These are phyloP conservation scores for Melanogaster broomeanus DNA, from an alignment of 768 basidiomycete species.

Conservation along the genomic window DNA sequence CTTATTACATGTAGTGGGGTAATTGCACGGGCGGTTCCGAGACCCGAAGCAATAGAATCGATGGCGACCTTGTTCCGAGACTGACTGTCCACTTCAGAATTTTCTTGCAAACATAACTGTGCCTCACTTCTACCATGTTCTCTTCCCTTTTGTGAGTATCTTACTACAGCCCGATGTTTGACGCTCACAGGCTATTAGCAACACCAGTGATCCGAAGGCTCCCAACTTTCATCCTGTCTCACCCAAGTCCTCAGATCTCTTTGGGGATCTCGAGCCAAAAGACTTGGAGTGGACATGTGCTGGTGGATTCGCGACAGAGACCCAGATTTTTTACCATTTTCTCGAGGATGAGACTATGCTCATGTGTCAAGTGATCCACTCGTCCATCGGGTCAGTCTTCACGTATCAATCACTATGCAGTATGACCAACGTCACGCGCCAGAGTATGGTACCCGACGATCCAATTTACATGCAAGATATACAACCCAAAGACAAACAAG, in stretches of 20 bases:
- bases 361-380: constrained; percentile 88
- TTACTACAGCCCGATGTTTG: not conserved
- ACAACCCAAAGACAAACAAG: constrained; percentile 74
- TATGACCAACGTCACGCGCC: constrained; percentile 14
- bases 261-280: constrained; percentile 71
- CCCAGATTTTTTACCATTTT: constrained; percentile 84
- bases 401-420: constrained; percentile 4
- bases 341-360: constrained; percentile 77
- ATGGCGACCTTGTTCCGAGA: not conserved
- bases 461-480: constrained; percentile 91
- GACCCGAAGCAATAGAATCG: not conserved
- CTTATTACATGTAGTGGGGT: too few relatives aligned
- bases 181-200: constrained; percentile 38
- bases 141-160: constrained; percentile 75
- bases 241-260: constrained; percentile 54
- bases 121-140: constrained; percentile 57
- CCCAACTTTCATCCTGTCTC: constrained; percentile 87
- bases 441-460: constrained; percentile 94
- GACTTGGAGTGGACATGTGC: constrained; percentile 85
- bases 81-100: not conserved
- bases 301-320: constrained; percentile 87
- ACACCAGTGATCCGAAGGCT: constrained; percentile 61
- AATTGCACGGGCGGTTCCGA: not conserved
- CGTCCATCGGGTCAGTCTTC: constrained; percentile 75
- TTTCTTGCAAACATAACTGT: not conserved